Conservation (phyloP, 441 rosid genomes). For the Gossypium schwendimanii region DNA sequence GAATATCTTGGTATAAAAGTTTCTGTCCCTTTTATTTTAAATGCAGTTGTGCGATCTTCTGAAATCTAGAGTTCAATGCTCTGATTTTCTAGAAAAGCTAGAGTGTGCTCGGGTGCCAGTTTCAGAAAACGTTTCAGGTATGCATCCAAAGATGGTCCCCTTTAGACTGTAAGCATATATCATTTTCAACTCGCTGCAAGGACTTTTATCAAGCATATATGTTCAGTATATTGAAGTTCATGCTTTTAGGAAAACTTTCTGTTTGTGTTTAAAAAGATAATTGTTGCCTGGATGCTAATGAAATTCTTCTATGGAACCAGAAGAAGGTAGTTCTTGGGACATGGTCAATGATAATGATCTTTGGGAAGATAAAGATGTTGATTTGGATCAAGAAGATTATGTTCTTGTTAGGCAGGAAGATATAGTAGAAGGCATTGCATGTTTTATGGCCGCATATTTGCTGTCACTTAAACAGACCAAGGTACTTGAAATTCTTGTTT, state of each 20-base stretch:
- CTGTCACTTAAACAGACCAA: constrained; percentile 79
- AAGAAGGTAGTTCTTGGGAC: constrained; percentile 85
- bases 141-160: constrained; percentile 7
- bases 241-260: not conserved
- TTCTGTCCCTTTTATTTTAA: not conserved
- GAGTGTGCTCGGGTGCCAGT: constrained; percentile 53
- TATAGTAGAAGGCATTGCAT: constrained; percentile 87
- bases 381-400: constrained; percentile 62
- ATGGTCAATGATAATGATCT: constrained; percentile 67
- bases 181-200: not conserved
- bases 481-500: constrained; percentile 31
- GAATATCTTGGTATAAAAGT: not conserved
- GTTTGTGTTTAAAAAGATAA: not conserved
- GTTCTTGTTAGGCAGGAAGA: constrained; percentile 91
- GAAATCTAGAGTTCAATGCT: constrained; percentile 72
- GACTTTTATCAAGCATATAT: not conserved
- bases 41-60: constrained; percentile 77
- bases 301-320: constrained; percentile 33
- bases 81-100: constrained; percentile 65
- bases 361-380: constrained; percentile 49
- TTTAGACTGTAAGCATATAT: constrained; percentile 6
- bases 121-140: constrained; percentile 53
- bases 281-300: constrained; percentile 1
- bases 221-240: constrained; percentile 3
- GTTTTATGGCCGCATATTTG: constrained; percentile 88